Conservation (phyloP, 2,329 filamentous ascomycete species). For the Penicillium decumbens region DNA sequence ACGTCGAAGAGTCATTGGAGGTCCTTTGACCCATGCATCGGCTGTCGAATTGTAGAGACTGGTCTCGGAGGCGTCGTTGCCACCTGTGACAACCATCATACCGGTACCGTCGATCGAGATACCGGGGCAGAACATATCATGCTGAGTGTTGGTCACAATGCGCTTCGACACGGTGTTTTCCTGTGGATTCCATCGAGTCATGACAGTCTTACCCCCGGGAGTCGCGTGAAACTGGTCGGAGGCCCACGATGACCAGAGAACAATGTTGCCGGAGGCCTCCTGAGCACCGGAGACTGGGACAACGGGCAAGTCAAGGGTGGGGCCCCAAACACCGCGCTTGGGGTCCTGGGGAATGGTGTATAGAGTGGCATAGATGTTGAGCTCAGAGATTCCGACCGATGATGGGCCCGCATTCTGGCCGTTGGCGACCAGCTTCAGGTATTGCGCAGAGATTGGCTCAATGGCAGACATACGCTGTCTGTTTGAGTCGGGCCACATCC, state of each 20-base stretch:
- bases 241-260: conserved; percentile 19
- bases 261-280: conserved; percentile 13
- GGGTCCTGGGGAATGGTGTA: conserved; percentile 13
- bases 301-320: conserved; percentile 26
- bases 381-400: conserved; percentile 7
- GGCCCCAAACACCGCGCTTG: conserved; percentile 24
- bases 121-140: conserved; percentile 40
- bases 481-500: conserved; percentile 9
- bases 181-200: conserved; percentile 12
- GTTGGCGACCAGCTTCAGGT: conserved; percentile 3
- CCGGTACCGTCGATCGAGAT: conserved; percentile 50
- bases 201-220: conserved; percentile 17
- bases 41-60: conserved; percentile 40
- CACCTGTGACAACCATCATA: conserved; percentile 52
- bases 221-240: conserved; percentile 13
- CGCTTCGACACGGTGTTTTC: conserved; percentile 9
- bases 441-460: conserved; percentile 5
- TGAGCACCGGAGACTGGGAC: conserved; percentile 24
- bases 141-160: conserved; percentile 21
- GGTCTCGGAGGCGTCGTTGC: conserved; percentile 47
- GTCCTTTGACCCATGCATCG: conserved; percentile 31
- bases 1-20: conserved; percentile 44
- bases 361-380: conserved; percentile 7
- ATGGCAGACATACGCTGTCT: conserved; percentile 10
- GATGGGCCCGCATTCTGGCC: not conserved